Conservation (phyloP, 192 early-diverging fungal genomes). For the Coemansia sp. region DNA sequence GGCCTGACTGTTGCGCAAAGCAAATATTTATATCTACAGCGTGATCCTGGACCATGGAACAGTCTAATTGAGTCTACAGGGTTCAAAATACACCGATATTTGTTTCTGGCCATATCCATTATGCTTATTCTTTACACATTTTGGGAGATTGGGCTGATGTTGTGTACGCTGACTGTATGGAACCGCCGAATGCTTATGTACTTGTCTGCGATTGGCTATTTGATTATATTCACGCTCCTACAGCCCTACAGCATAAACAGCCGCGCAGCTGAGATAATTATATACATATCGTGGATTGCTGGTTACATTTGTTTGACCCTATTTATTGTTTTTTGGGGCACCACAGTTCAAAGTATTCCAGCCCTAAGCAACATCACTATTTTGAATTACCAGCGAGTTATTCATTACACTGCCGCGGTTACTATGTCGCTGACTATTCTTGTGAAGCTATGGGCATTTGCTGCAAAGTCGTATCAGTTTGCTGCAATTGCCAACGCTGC, state of each 20-base stretch:
- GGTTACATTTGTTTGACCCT: slow-evolving; percentile 36
- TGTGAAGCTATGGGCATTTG: slow-evolving; percentile 34
- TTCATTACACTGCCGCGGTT: slow-evolving; percentile 13
- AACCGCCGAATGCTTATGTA: slow-evolving; percentile 46
- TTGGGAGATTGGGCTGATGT: slow-evolving; percentile 35
- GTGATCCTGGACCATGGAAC: slow-evolving; percentile 26
- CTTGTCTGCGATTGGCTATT: slow-evolving; percentile 27
- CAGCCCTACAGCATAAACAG: slow-evolving; percentile 27
- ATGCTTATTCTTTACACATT: slow-evolving; percentile 31
- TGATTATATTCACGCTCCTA: slow-evolving; percentile 35
- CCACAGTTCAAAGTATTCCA: slow-evolving; percentile 28
- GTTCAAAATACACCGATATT: slow-evolving; percentile 25
- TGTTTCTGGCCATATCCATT: slow-evolving; percentile 20
- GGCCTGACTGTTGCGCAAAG: not conserved
- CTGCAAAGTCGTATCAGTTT: slow-evolving; percentile 35
- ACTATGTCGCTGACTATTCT: slow-evolving; percentile 25
- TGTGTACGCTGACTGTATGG: slow-evolving; percentile 34
- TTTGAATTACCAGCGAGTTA: not conserved
- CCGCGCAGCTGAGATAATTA: slow-evolving; percentile 25
- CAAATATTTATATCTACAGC: not conserved
- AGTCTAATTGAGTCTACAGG: slow-evolving; percentile 9
- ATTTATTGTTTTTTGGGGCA: slow-evolving; percentile 37
- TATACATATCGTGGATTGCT: slow-evolving; percentile 37
- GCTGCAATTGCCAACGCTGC: slow-evolving; percentile 6
- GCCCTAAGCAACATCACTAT: not conserved